Percentiles rank a stretch among this genome's conserved stretches.
Conservation (phyloP, 768 basidiomycete species). For the Trametes cinnabarina region DNA sequence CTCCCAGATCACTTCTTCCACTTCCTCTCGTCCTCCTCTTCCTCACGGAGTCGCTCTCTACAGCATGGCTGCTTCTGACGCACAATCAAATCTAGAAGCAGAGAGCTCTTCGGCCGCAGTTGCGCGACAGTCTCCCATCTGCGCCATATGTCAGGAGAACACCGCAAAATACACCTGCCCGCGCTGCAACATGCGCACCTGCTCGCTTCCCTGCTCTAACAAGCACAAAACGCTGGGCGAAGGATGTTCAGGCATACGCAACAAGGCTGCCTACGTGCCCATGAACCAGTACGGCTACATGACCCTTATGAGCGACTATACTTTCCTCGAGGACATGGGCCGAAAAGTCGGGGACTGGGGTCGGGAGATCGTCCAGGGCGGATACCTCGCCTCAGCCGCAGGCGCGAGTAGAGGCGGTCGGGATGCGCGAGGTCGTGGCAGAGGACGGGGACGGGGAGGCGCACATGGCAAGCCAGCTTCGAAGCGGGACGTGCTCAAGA, state of each 20-base stretch:
- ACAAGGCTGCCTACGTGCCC: constrained; percentile 70
- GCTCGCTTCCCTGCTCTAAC: constrained; percentile 66
- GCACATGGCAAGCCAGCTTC: constrained; percentile 36
- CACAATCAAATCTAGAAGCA: not conserved
- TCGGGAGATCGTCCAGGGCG: constrained; percentile 60
- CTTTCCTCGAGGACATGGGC: constrained; percentile 79
- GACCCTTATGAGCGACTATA: constrained; percentile 86
- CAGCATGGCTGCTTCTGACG: not conserved
- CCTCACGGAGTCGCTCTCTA: not conserved
- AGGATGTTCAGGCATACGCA: constrained; percentile 68
- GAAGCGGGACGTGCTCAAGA: constrained; percentile 67
- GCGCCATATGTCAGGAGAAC: constrained; percentile 48
- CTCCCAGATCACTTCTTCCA: not conserved
- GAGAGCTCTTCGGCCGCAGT: constrained; percentile 17
- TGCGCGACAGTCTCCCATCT: constrained; percentile 33
- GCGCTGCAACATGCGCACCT: constrained; percentile 66
- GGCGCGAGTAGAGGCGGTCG: constrained; percentile 23
- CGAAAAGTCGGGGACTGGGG: constrained; percentile 76
- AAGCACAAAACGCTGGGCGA: constrained; percentile 58
- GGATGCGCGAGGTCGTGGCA: constrained; percentile 27
- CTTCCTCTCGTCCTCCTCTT: not conserved
- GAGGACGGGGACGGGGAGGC: constrained; percentile 30
- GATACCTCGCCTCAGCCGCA: constrained; percentile 39
- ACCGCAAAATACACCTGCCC: constrained; percentile 76
- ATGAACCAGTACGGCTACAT: constrained; percentile 87